These are phyloP conservation scores for Pseudocercospora fijiensis DNA, from an alignment of 2,329 filamentous ascomycete species.

Conservation along the genomic window DNA sequence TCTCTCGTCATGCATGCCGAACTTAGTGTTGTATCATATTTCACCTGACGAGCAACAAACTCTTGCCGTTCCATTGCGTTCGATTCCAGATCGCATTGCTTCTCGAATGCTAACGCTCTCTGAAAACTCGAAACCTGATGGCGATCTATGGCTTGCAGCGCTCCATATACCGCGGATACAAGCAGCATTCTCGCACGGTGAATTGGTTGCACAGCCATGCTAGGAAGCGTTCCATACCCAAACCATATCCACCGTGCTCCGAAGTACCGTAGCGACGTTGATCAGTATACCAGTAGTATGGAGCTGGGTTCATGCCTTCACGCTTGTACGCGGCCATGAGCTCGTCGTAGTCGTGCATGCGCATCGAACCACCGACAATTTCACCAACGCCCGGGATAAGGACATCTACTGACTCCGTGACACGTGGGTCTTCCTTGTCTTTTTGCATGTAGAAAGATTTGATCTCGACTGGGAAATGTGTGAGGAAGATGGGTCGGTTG, in stretches of 20 bases:
- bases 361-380: constrained; percentile 84
- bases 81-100: not conserved
- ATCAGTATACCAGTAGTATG: constrained; percentile 98
- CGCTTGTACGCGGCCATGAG: constrained; percentile 83
- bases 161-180: constrained; percentile 80
- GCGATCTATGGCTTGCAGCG: constrained; percentile 77
- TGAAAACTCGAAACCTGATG: no score
- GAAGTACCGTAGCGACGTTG: constrained; percentile 75
- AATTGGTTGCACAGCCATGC: constrained; percentile 67
- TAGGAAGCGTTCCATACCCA: constrained; percentile 81
- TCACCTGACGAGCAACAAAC: not conserved
- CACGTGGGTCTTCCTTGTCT: constrained; percentile 71
- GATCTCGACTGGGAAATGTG: constrained; percentile 95
- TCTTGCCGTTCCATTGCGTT: no score
- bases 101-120: not conserved
- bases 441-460: constrained; percentile 99
- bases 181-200: constrained; percentile 66
- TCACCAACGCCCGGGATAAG: constrained; percentile 93
- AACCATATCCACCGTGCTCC: constrained; percentile 88
- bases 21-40: constrained; percentile 20
- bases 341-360: constrained; percentile 88
- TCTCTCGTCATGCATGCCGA: not conserved
- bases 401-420: constrained; percentile 89
- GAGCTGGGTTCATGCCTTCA: constrained; percentile 77
- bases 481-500: constrained; percentile 91